Evolutionary conservation across 2,329 filamentous ascomycete species (phyloP).

Genomic region (Arachnomyces sp.): DNA sequence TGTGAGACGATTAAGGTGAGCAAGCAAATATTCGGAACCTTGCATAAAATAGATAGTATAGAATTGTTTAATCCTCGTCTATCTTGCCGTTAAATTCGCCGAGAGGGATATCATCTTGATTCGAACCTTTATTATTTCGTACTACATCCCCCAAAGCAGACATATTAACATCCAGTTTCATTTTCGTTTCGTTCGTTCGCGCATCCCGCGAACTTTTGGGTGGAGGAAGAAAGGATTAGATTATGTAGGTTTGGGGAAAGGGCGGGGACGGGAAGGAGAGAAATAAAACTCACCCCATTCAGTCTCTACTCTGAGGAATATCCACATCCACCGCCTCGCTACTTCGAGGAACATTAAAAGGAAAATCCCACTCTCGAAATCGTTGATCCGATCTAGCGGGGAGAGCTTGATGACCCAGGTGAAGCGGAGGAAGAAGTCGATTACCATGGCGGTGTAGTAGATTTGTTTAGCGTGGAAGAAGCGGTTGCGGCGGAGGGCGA

Average conservation of each 20-base stretch:
- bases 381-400: slow-evolving; percentile 72
- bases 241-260: neutral
- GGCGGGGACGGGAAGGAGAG: slow-evolving; percentile 14
- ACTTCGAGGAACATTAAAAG: slow-evolving; percentile 81
- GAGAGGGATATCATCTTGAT: slow-evolving; percentile 63
- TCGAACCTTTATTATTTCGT: slow-evolving; percentile 48
- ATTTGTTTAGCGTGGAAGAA: slow-evolving; percentile 63
- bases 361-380: slow-evolving; percentile 84
- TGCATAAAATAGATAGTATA: no score
- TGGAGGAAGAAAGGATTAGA: slow-evolving; percentile 1
- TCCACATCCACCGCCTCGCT: slow-evolving; percentile 86
- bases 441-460: slow-evolving; percentile 73
- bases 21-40: no score
- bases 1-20: no score
- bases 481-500: slow-evolving; percentile 66
- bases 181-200: slow-evolving; percentile 35
- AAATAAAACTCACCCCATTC: slow-evolving; percentile 63
- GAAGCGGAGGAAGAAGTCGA: slow-evolving; percentile 76
- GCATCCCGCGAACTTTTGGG: no score
- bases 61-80: slow-evolving; percentile 51
- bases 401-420: slow-evolving; percentile 88
- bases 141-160: slow-evolving; percentile 29
- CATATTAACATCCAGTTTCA: slow-evolving; percentile 14
- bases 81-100: slow-evolving; percentile 63
- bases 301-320: slow-evolving; percentile 90